Percentiles rank a stretch among this genome's conserved stretches.
Evolutionary conservation across 768 basidiomycete genomes (phyloP).

Genomic region (Mrakia frigida): DNA sequence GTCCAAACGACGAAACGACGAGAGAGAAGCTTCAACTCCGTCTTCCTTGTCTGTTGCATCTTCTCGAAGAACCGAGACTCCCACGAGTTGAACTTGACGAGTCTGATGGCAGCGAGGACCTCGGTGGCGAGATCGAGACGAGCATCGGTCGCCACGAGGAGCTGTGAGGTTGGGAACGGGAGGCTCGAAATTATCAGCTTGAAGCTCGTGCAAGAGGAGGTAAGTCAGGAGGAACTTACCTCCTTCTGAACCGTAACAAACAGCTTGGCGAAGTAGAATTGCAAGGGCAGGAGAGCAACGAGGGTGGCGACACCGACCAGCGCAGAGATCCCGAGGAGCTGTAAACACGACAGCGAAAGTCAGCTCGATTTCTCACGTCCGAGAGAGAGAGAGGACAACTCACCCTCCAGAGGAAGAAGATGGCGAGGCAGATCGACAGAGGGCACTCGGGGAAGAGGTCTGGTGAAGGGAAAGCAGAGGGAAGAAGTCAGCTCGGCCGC

Average conservation of each 20-base stretch:
- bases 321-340: conserved; percentile 36
- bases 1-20: conserved; percentile 40
- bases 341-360: conserved; percentile 34
- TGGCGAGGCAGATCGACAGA: not conserved
- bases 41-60: conserved; percentile 42
- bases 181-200: too few species aligned
- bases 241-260: conserved; percentile 36
- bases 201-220: too few species aligned
- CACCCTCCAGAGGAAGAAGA: conserved; percentile 16
- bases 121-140: conserved; percentile 47
- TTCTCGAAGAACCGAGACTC: conserved; percentile 45
- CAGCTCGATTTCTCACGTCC: conserved; percentile 30
- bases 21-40: conserved; percentile 43
- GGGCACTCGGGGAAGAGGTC: conserved; percentile 36
- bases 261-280: conserved; percentile 38
- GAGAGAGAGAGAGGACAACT: conserved; percentile 34
- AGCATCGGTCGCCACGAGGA: conserved; percentile 46
- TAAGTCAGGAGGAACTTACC: too few species aligned
- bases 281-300: conserved; percentile 39
- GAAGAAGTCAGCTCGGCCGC: too few species aligned
- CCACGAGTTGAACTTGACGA: conserved; percentile 42
- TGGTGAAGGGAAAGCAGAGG: conserved; percentile 34
- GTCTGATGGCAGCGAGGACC: conserved; percentile 46
- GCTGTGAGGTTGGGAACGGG: conserved; percentile 27
- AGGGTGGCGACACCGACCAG: conserved; percentile 37